Evolutionary conservation across 2,329 filamentous ascomycete genomes (phyloP).

Genomic region (Clonostachys byssicola): DNA sequence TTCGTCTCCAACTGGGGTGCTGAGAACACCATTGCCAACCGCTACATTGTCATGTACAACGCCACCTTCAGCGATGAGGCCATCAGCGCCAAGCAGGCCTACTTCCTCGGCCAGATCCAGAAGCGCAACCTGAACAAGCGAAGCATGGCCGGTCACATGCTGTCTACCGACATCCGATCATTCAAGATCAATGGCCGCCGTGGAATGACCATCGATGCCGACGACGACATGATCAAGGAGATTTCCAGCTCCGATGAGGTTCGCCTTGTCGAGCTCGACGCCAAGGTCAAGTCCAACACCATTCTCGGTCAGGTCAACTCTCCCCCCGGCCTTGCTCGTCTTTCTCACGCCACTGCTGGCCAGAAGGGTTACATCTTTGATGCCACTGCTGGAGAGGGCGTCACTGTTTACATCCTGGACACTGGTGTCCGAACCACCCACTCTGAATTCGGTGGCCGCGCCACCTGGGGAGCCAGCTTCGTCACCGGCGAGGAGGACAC

Average conservation of each 20-base stretch:
- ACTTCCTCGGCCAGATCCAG: slow-evolving; percentile 41
- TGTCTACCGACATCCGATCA: slow-evolving; percentile 41
- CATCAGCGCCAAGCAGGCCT: slow-evolving; percentile 44
- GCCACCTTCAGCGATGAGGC: slow-evolving; percentile 40
- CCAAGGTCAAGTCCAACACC: slow-evolving; percentile 35
- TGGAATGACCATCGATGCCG: slow-evolving; percentile 47
- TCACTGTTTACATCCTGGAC: slow-evolving; percentile 61
- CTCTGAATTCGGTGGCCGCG: slow-evolving; percentile 51
- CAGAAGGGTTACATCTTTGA: slow-evolving; percentile 35
- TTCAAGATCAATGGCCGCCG: slow-evolving; percentile 46
- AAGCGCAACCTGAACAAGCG: slow-evolving; percentile 55
- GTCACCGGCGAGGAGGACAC: slow-evolving; percentile 39
- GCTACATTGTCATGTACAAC: slow-evolving; percentile 65
- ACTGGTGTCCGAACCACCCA: slow-evolving; percentile 58
- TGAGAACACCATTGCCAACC: slow-evolving; percentile 44
- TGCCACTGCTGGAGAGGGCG: slow-evolving; percentile 44
- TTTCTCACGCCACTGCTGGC: slow-evolving; percentile 38
- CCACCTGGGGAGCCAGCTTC: slow-evolving; percentile 47
- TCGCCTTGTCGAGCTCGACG: slow-evolving; percentile 50
- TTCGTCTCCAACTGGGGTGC: slow-evolving; percentile 42
- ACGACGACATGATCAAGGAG: slow-evolving; percentile 41
- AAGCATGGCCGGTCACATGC: slow-evolving; percentile 34
- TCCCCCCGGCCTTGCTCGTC: slow-evolving; percentile 45
- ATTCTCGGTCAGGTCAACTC: slow-evolving; percentile 48
- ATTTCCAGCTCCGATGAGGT: slow-evolving; percentile 45